Evolutionary conservation across 1,139 yeast genomes (phyloP).

Genomic region (Blastobotrys aristatus): DNA sequence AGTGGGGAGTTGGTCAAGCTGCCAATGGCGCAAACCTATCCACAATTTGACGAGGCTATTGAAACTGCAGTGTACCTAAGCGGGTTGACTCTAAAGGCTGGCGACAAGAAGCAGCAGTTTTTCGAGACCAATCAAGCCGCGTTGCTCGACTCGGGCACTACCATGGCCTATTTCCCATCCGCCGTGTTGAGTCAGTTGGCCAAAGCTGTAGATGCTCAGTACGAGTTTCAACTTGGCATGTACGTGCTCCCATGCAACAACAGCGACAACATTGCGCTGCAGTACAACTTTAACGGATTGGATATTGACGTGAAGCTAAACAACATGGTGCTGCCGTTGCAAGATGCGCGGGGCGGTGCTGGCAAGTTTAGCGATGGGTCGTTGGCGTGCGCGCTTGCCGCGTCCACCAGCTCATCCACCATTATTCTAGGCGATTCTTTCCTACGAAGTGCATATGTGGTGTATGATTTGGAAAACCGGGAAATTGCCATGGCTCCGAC

Average conservation of each 20-base stretch:
- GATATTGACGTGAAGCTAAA: slow-evolving; percentile 25
- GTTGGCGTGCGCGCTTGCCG: slow-evolving; percentile 39
- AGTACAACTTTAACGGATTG: slow-evolving; percentile 31
- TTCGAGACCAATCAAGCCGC: slow-evolving; percentile 11
- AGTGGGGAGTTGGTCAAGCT: slow-evolving; percentile 28
- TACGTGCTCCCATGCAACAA: slow-evolving; percentile 16
- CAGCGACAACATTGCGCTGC: slow-evolving; percentile 19
- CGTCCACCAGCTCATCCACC: slow-evolving; percentile 53
- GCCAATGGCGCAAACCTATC: slow-evolving; percentile 21
- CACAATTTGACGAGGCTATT: slow-evolving; percentile 17
- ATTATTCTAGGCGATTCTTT: slow-evolving; percentile 62
- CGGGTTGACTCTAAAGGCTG: slow-evolving; percentile 4
- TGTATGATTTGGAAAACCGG: slow-evolving; percentile 57
- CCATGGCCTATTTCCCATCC: slow-evolving; percentile 51
- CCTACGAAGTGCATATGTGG: no score
- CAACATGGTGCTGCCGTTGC: slow-evolving; percentile 6
- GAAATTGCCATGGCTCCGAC: slow-evolving; percentile 68
- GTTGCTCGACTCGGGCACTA: slow-evolving; percentile 63
- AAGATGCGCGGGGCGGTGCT: slow-evolving; percentile 14
- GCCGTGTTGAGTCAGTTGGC: slow-evolving; percentile 21
- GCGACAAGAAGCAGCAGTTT: neutral
- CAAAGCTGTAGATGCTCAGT: slow-evolving; percentile 14
- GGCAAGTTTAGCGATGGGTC: slow-evolving; percentile 23
- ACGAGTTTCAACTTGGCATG: neutral
- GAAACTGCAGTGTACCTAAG: slow-evolving; percentile 15